Evolutionary conservation across 257 asterid species (phyloP), one percentile per base, ranked within the genome.

Genomic region (Nicotiana obtusifolia): DNA sequence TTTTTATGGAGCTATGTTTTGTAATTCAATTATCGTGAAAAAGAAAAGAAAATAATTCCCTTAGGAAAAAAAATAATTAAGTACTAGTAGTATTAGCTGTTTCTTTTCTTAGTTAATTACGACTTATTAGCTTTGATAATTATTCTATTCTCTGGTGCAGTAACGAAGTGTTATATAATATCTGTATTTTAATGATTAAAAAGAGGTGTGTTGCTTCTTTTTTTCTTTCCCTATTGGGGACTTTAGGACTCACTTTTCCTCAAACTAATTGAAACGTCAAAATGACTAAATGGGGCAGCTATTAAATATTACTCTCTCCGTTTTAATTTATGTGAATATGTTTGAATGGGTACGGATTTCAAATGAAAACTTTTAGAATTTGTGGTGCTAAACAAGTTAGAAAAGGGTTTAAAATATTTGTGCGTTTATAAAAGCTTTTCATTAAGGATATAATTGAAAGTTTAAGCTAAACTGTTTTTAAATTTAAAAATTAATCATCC

Each of bases 1-100:
- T 22, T 81, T 33, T n/a, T 15, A 61, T 83, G 53, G 30, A 26
- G 76, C 6, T 71, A 84, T 81, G n/a, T 8, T 53, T 75, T 82
- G 78, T 64, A 31, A 82, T 77, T 78, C 81, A 15, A 82, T 24
- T 16, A 10, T 37, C 16, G 35, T 24, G 26, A 22, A 47, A 52
- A 77, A 60, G 33, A 13, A 1, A 59, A 5, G 20, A 61, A 13
- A 26, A 20, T 0, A 9, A 61, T 19, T 28, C 69, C 69, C 24
- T 31, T 16, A 30, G 49, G 24, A 31, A 33, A 73, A 14, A 73
- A 41, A 4, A 61, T 71, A 26, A 69, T 73, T 76, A 53, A 26
- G 44, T 81, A 8, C 33, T 20, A 71, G 67, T 75, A 64, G 31
- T 47, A 75, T 76, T 53, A 33, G 78, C 15, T 85, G 69, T 26